Evolutionary conservation across 257 asterid genomes (phyloP).

Genomic region (Salvia splendens): DNA sequence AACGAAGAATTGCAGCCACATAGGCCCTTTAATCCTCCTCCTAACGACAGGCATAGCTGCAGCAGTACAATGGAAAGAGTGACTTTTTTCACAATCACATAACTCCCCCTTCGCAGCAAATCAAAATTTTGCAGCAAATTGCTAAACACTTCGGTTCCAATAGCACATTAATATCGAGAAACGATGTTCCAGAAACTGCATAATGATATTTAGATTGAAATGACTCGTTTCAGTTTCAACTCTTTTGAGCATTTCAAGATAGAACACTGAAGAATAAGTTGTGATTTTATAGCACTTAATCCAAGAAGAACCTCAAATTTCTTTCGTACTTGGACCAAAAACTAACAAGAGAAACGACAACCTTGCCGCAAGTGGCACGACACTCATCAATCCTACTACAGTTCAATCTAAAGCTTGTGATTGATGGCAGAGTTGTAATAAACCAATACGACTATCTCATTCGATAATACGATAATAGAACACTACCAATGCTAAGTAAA

Average conservation of each 20-base stretch:
- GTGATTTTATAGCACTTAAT: not conserved
- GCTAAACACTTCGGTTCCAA: not conserved
- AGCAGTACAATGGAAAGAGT: conserved; percentile 20
- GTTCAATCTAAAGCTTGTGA: not conserved
- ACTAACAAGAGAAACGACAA: not conserved
- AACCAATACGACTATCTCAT: too few relatives aligned
- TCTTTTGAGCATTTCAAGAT: not conserved
- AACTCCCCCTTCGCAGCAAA: not conserved
- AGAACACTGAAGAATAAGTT: not conserved
- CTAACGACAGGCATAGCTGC: conserved; percentile 86
- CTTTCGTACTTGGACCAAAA: too few relatives aligned
- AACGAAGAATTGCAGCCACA: conserved; percentile 87
- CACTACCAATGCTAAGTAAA: not conserved
- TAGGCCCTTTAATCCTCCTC: conserved; percentile 81
- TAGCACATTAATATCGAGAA: not conserved
- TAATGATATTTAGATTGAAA: not conserved
- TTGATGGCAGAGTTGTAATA: too few relatives aligned
- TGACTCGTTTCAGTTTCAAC: not conserved
- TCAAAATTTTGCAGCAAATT: not conserved
- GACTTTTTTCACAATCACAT: not conserved
- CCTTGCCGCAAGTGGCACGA: not conserved
- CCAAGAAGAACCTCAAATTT: not conserved
- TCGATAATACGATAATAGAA: not conserved
- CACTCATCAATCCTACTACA: conserved; percentile 3
- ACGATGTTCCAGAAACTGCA: conserved; percentile 1